phyloP scores from a whole-genome alignment of 352 stramenopile genomes.

The Globisporangium polare region DNA sequence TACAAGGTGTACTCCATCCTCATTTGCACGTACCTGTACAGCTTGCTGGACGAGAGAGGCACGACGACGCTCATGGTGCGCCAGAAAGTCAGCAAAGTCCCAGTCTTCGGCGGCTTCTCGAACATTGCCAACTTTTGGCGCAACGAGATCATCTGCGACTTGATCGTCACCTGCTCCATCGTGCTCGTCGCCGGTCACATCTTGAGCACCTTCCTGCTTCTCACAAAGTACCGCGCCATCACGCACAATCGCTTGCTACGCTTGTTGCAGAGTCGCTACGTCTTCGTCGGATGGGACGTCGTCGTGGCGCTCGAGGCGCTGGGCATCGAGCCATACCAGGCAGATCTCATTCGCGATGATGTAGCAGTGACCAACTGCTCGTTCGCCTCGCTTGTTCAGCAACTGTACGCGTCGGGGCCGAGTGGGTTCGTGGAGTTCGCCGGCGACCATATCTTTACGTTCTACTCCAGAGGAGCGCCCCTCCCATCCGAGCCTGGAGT shows the following conservation, averaged over 20 bases:
- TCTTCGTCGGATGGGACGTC: constrained; percentile 34
- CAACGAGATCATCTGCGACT: constrained; percentile 24
- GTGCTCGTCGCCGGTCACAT: constrained; percentile 1
- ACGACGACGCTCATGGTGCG: constrained; percentile 21
- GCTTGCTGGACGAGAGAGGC: constrained; percentile 15
- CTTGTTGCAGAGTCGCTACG: constrained; percentile 30
- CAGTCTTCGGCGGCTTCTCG: constrained; percentile 22
- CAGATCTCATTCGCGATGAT: not conserved
- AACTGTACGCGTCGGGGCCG: not conserved
- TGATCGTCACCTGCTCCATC: constrained; percentile 13
- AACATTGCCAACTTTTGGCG: constrained; percentile 22
- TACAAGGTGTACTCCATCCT: constrained; percentile 32
- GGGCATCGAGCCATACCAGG: constrained; percentile 24
- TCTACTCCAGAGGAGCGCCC: not conserved
- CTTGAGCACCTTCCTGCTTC: not conserved
- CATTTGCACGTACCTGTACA: constrained; percentile 17
- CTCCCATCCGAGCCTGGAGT: not conserved
- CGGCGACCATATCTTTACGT: not conserved
- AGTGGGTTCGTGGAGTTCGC: not conserved
- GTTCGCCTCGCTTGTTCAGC: not conserved
- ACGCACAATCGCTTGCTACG: constrained; percentile 25
- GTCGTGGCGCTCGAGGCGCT: constrained; percentile 29
- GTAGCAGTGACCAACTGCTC: not conserved
- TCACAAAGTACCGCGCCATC: constrained; percentile 1
- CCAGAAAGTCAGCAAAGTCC: constrained; percentile 1